Percentiles rank a stretch among this genome's conserved stretches.
Evolutionary conservation across 2,329 filamentous ascomycete species (phyloP).

Genomic region (Sclerotinia sclerotiorum): DNA sequence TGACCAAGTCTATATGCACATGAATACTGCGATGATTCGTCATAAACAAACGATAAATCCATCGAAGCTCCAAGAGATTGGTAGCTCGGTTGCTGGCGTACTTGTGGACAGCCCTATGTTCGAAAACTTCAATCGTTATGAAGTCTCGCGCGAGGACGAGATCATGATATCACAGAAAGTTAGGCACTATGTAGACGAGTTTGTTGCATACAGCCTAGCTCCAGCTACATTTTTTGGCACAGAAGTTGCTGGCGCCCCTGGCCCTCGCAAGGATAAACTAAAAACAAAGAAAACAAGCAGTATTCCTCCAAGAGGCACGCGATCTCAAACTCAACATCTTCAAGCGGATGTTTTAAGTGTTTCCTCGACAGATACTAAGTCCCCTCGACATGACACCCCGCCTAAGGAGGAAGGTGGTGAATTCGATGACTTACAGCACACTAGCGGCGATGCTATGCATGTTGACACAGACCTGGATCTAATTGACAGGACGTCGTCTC

Average conservation of each 20-base stretch:
- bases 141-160: constrained; percentile 16
- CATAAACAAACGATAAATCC: constrained; percentile 9
- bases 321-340: neutral
- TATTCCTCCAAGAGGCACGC: neutral
- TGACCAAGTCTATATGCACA: constrained; percentile 17
- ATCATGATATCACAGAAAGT: constrained; percentile 19
- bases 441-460: neutral
- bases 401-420: neutral
- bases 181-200: constrained; percentile 17
- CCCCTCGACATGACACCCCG: neutral
- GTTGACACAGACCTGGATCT: neutral
- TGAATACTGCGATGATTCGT: constrained; percentile 17
- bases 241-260: neutral
- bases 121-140: constrained; percentile 1
- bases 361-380: neutral
- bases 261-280: neutral
- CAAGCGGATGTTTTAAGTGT: neutral
- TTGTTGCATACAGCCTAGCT: constrained; percentile 10
- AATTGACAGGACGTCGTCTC: neutral
- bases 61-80: constrained; percentile 19
- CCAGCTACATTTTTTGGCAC: neutral
- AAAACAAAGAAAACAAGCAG: neutral
- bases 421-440: neutral
- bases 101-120: constrained; percentile 9
- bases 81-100: constrained; percentile 12